Evolutionary conservation across 169 alveolate species (phyloP), one percentile per base, ranked within the genome.

Genomic region (Plasmodium fragile): DNA sequence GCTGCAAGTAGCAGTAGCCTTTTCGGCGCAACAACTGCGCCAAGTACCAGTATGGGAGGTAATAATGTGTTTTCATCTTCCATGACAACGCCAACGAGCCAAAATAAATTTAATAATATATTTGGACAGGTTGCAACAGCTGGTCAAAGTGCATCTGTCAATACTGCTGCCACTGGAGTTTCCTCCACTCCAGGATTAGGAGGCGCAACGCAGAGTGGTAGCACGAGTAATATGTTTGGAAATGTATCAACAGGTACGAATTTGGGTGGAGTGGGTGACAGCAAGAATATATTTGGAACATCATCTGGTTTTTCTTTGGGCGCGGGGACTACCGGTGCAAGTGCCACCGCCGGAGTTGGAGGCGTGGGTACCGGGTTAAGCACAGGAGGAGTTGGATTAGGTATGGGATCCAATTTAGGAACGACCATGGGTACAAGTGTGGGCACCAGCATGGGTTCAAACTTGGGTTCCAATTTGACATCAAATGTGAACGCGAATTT

Each of bases 281-380:
- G 59, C 41, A 85, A 85, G 32, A 85, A 85, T 75, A 73, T 85
- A 75, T 85, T 85, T 72, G 93, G 93, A 49, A 45, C 93, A 4
- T 49, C 78, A 13, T 53, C 93, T 49, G 93, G 93, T 52, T 52
- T 85, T 52, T 25, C 80, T n/a, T 41, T 81, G 13, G 53, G 79
- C 4, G 1, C 90, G 5, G 52, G 65, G 41, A 81, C 16, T 81
- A 41, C 39, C 18, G 39, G 22, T 81, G 25, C 53, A 4, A 30
- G 7, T 32, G 8, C 41, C 55, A 85, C 65, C 80, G 36, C 85
- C 1, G 36, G 70, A 85, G 41, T 18, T 28, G 79, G 36, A 59
- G 79, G 84, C n/a, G 65, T 75, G 75, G 75, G 75, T 0, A 39
- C 53, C 8, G 53, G 53, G 13, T 49, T 34, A 39, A 69, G 78